These are phyloP conservation scores for Sanghuangporus weigelae DNA, from an alignment of 1,284 basidiomycete species.

Conservation along the genomic window DNA sequence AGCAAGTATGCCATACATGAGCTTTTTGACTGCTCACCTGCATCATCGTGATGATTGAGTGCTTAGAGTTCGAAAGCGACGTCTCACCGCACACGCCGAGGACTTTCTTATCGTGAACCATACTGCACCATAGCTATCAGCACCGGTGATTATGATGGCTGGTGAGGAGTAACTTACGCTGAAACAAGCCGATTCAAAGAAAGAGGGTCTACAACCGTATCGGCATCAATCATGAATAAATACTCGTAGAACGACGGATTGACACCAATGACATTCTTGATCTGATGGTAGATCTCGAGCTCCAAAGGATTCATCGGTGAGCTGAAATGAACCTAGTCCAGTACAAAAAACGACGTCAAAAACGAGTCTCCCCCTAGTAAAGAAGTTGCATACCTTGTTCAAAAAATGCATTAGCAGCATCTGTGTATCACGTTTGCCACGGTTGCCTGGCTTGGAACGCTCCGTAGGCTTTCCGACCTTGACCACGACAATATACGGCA, in stretches of 20 bases:
- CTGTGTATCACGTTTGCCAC: conserved; percentile 96
- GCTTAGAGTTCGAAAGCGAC: conserved; percentile 82
- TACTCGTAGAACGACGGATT: conserved; percentile 99
- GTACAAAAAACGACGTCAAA: conserved; percentile 1
- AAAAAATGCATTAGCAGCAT: conserved; percentile 96
- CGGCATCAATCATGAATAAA: conserved; percentile 94
- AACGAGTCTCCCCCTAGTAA: neutral
- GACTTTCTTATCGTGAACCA: conserved; percentile 91
- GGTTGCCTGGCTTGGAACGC: conserved; percentile 88
- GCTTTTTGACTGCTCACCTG: conserved; percentile 52
- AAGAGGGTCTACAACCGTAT: conserved; percentile 86
- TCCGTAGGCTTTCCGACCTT: conserved; percentile 97
- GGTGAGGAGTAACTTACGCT: conserved; percentile 54
- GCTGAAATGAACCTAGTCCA: conserved; percentile 88
- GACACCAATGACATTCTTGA: conserved; percentile 99
- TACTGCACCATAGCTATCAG: conserved; percentile 39
- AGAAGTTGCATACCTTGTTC: conserved; percentile 64
- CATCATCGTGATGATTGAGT: conserved; percentile 97
- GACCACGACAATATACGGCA: conserved; percentile 94
- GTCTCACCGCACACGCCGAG: conserved; percentile 95
- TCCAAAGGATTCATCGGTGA: conserved; percentile 95
- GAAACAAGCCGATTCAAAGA: conserved; percentile 89
- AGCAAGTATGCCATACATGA: conserved; percentile 13
- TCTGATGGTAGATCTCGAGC: conserved; percentile 97
- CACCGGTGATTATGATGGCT: neutral